Base-by-base conservation (phyloP, 148 eudicot species). In the Amaranthus palmeri region DNA sequence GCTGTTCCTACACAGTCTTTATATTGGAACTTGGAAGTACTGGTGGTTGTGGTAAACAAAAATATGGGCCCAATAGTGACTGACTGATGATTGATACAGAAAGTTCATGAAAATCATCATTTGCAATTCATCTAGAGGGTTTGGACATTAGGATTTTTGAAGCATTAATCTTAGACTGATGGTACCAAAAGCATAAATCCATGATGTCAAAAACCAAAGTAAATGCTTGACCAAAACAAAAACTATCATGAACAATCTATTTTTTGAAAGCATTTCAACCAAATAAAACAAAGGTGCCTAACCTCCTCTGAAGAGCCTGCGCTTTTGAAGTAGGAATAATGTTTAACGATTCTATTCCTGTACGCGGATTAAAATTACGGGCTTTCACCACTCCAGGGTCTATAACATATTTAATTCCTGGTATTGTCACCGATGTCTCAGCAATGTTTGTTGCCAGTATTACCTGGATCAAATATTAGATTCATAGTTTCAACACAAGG, bases 301-400 rank as follows among this genome's bases (percentile, higher is more conserved):
- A 95, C 99, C 99, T 95, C 81, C 99, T 88, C 72, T 91, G 99
- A 65, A 87, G 88, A 72, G 99, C 99, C 72, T 95, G 99, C 68
- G 97, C 96, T 82, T 95, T 95, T 55, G 99, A 95, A 57, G 90
- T 95, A 78, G 88, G 90, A 78, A 91, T 87, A 72, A 90, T 76
- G 62, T 79, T 70, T 78, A 95, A 81, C 3, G 97, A 86, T 72
- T 91, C 92, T 68, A 95, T 82, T 66, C 97, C 99, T 17, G 90
- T 88, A 48, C 80, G 82, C 69, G 96, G 84, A 82, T 83, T 85
- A 75, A 86, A 95, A 45, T 83, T 78, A 56, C 96, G 93, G 68
- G 89, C 88, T 86, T 95, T 95, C 73, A 95, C 97, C 82, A 95
- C 76, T 84, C 99, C 99, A 65, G 99, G 93, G 81, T 95, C 99